Evolutionary conservation across 805 yeast genomes (phyloP), one percentile per base, ranked within the genome.

Genomic region (Kluyveromyces wickerhamii): DNA sequence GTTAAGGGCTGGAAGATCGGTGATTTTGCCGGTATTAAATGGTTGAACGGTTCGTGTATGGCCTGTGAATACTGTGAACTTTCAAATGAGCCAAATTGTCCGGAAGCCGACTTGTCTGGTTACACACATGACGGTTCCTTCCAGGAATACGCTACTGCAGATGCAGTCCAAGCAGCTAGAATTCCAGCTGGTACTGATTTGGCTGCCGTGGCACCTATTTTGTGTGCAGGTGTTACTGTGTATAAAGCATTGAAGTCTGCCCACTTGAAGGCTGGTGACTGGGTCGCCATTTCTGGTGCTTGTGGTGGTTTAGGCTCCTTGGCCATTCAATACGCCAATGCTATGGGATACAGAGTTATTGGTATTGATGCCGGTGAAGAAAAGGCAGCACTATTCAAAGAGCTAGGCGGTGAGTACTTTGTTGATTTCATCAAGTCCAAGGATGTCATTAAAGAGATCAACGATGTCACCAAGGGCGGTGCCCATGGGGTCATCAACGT

Each of bases 181-280:
- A 76, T 85, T 50, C 88, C 94, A 40, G 52, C 71, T 52, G 81
- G 77, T 40, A 66, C 81, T 27, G 88, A 85, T 54, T 71, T 84
- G 50, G 87, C 89, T 35, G 68, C 66, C 44, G 72, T 76, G 41
- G 77, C 94, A 7, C 94, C 95, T 49, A 77, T 84, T 54, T 72
- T 85, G 53, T 84, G 95, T 67, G 95, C 94, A 21, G 95, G 95
- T 62, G 76, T 84, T 60, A 84, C 95, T 28, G 94, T 82, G 39
- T 84, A 84, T 78, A 84, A 83, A 70, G 95, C 94, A 29, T 67
- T 84, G 57, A 83, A 83, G 71, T 79, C 84, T 29, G 83, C 94
- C 36, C 72, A 72, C 40, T 65, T 79, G 52, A 57, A 47, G 40
- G 74, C 86, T 39, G 87, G 87, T 47, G 71, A 80, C 49, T 79